Evolutionary conservation across 2,329 filamentous ascomycete genomes (phyloP).

Genomic region (Magnaporthales sp.): DNA sequence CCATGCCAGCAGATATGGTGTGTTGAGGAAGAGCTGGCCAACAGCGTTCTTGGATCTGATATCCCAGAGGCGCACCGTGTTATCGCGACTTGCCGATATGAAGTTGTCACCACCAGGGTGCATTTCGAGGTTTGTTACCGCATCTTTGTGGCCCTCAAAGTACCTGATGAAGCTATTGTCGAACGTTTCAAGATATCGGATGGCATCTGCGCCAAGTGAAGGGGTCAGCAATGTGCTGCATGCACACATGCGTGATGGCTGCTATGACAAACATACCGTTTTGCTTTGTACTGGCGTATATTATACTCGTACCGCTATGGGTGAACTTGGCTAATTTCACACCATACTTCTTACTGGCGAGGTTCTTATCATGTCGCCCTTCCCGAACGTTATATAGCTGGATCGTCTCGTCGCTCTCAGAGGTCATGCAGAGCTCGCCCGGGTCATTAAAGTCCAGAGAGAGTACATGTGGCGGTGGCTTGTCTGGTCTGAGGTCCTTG

Average conservation of each 20-base stretch:
- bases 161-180: conserved; percentile 96
- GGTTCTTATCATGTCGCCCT: conserved; percentile 78
- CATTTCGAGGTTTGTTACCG: conserved; percentile 75
- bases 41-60: conserved; percentile 70
- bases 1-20: conserved; percentile 77
- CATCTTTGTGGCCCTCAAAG: conserved; percentile 80
- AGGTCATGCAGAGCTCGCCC: conserved; percentile 84
- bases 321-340: conserved; percentile 92
- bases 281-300: conserved; percentile 93
- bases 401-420: conserved; percentile 88
- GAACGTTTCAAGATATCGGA: conserved; percentile 80
- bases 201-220: conserved; percentile 51
- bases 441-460: conserved; percentile 96
- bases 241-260: not conserved
- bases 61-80: conserved; percentile 89
- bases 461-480: conserved; percentile 57
- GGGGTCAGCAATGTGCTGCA: not conserved
- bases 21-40: conserved; percentile 71
- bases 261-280: conserved; percentile 51
- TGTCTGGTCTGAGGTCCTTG: conserved; percentile 41
- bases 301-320: conserved; percentile 80
- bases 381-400: conserved; percentile 93
- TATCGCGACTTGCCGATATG: conserved; percentile 82
- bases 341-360: conserved; percentile 95
- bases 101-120: conserved; percentile 86